Evolutionary conservation across 1,139 yeast genomes (phyloP).

Genomic region (Debaryomyces fabryi): DNA sequence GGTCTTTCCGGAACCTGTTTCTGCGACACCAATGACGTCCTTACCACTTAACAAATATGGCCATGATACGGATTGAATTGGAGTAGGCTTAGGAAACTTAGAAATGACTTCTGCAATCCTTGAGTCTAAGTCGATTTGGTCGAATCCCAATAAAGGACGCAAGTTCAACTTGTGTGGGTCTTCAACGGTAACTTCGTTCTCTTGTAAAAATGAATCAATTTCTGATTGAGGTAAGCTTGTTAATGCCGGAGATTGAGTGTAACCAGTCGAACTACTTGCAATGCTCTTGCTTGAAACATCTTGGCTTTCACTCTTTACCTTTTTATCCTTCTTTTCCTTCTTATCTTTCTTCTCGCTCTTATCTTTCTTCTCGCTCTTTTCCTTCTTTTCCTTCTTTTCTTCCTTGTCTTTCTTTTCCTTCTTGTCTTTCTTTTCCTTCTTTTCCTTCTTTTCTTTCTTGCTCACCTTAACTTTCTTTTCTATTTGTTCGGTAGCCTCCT

Average conservation of each 20-base stretch:
- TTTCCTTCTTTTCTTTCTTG: conserved; percentile 42
- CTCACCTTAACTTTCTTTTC: conserved; percentile 26
- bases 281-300: conserved; percentile 35
- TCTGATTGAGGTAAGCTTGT: conserved; percentile 51
- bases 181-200: conserved; percentile 80
- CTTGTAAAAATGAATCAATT: conserved; percentile 61
- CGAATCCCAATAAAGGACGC: conserved; percentile 74
- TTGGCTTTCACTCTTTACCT: conserved; percentile 44
- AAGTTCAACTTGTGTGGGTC: conserved; percentile 57
- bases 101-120: conserved; percentile 59
- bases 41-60: conserved; percentile 80
- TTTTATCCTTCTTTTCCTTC: conserved; percentile 50
- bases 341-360: conserved; percentile 49
- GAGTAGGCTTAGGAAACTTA: conserved; percentile 87
- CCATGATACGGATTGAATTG: conserved; percentile 97
- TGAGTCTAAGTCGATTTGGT: conserved; percentile 58
- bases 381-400: conserved; percentile 31
- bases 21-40: conserved; percentile 97
- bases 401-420: conserved; percentile 46
- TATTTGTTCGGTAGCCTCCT: conserved; percentile 28
- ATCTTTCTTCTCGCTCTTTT: conserved; percentile 41
- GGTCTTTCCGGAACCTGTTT: conserved; percentile 97
- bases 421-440: conserved; percentile 37
- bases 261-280: conserved; percentile 18
- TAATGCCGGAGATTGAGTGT: conserved; percentile 34